A percentile compares a stretch with the other conserved stretches of the same genome.
These are phyloP conservation scores for Lactarius trivialis DNA, from an alignment of 768 basidiomycete genomes.

Conservation along the genomic window DNA sequence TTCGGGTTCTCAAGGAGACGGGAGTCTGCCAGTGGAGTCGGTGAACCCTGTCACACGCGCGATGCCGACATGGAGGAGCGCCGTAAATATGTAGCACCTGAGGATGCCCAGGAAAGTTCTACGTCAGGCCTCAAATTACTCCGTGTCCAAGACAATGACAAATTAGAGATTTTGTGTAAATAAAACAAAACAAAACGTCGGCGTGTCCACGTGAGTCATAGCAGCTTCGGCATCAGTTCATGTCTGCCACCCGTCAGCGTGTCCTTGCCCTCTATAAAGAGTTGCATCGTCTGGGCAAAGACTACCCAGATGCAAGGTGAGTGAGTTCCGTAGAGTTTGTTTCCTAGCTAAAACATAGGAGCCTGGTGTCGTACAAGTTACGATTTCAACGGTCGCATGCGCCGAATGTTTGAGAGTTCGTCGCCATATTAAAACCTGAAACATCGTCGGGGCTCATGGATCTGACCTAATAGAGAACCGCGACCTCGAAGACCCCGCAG, in stretches of 20 bases:
- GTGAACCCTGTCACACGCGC: background rate
- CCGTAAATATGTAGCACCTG: too few species aligned
- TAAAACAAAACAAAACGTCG: too few species aligned
- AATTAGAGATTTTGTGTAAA: too few species aligned
- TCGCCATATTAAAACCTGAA: conserved; percentile 1
- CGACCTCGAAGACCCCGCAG: conserved; percentile 53
- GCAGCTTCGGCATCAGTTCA: background rate
- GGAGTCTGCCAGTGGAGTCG: background rate
- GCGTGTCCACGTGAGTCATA: background rate
- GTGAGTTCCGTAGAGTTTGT: conserved; percentile 26
- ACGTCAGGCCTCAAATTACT: background rate
- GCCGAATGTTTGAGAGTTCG: conserved; percentile 70
- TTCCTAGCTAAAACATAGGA: conserved; percentile 3
- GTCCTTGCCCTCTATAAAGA: conserved; percentile 77
- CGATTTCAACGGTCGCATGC: conserved; percentile 67
- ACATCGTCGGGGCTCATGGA: background rate
- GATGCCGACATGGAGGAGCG: background rate
- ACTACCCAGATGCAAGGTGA: conserved; percentile 78
- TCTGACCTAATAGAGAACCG: conserved; percentile 50
- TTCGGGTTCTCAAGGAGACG: background rate
- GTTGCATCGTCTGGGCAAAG: conserved; percentile 69
- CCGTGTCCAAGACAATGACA: too few species aligned
- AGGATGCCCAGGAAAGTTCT: too few species aligned
- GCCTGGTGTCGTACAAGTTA: conserved; percentile 42
- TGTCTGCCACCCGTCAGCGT: conserved; percentile 46